Conservation (phyloP, 2,329 filamentous ascomycete genomes). For the Microthyrium microscopicum region DNA sequence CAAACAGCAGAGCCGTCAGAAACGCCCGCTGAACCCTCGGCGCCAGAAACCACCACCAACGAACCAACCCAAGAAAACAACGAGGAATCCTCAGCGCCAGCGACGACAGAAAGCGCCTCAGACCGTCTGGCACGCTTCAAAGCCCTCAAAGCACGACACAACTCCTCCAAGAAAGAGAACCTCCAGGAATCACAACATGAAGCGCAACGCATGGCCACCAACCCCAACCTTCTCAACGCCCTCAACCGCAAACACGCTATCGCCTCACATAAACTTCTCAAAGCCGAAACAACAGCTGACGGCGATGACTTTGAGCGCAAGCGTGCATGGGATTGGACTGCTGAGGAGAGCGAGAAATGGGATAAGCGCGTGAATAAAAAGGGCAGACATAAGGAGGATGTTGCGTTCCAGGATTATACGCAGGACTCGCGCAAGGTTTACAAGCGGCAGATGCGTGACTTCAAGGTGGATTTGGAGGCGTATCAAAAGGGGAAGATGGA, state of each 20-base stretch:
- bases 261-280: conserved; percentile 81
- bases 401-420: conserved; percentile 77
- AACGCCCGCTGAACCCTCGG: background rate
- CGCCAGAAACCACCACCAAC: conserved; percentile 4
- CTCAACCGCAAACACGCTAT: conserved; percentile 76
- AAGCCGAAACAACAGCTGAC: conserved; percentile 70
- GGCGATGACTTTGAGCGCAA: conserved; percentile 95
- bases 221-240: conserved; percentile 59
- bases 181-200: conserved; percentile 72
- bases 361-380: conserved; percentile 83
- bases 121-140: conserved; percentile 73
- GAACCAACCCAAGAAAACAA: background rate
- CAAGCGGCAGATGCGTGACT: conserved; percentile 69
- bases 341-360: conserved; percentile 89
- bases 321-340: conserved; percentile 95
- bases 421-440: conserved; percentile 85
- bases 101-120: conserved; percentile 30
- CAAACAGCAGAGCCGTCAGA: no score
- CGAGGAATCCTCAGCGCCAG: no score
- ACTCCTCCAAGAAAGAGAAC: conserved; percentile 46
- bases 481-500: conserved; percentile 78
- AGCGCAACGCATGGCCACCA: conserved; percentile 60
- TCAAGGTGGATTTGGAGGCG: conserved; percentile 61
- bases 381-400: conserved; percentile 61
- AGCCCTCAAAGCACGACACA: conserved; percentile 58